These are phyloP conservation scores for Scortechinia acanthostroma DNA, from an alignment of 2,329 filamentous ascomycete genomes.

Conservation along the genomic window DNA sequence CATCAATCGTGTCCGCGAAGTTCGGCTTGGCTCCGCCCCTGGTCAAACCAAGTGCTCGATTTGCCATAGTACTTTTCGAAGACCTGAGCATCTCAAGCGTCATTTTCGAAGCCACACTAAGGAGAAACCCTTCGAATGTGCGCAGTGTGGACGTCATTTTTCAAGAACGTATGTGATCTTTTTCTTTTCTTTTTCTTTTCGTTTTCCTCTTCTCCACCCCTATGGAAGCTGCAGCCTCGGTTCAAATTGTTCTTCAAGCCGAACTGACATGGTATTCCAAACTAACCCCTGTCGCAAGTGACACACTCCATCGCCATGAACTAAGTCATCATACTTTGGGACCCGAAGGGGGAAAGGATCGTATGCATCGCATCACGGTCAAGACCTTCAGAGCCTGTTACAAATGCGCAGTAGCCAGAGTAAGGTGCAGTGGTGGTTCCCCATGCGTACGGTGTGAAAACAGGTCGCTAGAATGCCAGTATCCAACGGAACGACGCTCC, in stretches of 20 bases:
- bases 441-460: slow-evolving; percentile 24
- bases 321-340: slow-evolving; percentile 24
- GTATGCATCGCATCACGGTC: slow-evolving; percentile 26
- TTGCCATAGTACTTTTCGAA: slow-evolving; percentile 24
- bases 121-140: slow-evolving; percentile 26
- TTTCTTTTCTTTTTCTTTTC: too few relatives aligned
- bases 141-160: slow-evolving; percentile 27
- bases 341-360: slow-evolving; percentile 19
- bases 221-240: neutral
- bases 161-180: slow-evolving; percentile 24
- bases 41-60: slow-evolving; percentile 16
- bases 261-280: too few relatives aligned
- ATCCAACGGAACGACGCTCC: slow-evolving; percentile 18
- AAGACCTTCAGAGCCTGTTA: slow-evolving; percentile 29
- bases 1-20: too few relatives aligned
- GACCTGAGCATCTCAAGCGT: slow-evolving; percentile 28
- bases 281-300: slow-evolving; percentile 10
- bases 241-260: too few relatives aligned
- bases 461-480: slow-evolving; percentile 24
- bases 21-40: too few relatives aligned
- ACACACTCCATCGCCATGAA: slow-evolving; percentile 27
- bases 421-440: slow-evolving; percentile 23
- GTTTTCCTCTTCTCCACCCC: neutral
- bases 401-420: slow-evolving; percentile 25
- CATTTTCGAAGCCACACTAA: slow-evolving; percentile 28